Percentiles rank a stretch among this genome's conserved stretches.
Evolutionary conservation across 2,329 filamentous ascomycete genomes (phyloP).

Genomic region (Diaporthe destruens): DNA sequence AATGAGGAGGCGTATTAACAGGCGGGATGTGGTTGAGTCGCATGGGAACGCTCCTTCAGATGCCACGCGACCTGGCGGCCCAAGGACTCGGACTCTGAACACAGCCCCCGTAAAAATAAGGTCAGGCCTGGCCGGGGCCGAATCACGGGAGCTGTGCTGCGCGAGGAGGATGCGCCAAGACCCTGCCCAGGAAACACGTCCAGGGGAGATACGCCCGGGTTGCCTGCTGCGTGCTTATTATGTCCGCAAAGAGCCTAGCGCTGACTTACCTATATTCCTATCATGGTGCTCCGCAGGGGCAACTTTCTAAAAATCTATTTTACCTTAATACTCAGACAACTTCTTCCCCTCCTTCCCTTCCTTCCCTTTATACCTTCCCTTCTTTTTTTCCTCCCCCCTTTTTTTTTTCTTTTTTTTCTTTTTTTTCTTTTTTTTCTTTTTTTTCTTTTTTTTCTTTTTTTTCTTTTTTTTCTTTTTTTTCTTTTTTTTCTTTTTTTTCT

Average conservation of each 20-base stretch:
- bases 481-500: no score
- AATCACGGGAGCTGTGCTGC: conserved; percentile 13
- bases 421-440: no score
- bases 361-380: no score
- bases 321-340: no score
- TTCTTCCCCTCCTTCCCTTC: no score
- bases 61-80: neutral
- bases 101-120: neutral
- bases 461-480: neutral
- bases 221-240: neutral
- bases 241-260: conserved; percentile 1
- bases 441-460: neutral
- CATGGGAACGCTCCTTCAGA: conserved; percentile 3
- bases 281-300: no score
- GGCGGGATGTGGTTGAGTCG: neutral
- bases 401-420: no score
- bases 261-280: no score
- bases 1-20: neutral
- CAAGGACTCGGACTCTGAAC: neutral
- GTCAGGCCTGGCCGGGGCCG: neutral
- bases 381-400: no score
- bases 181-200: neutral
- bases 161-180: conserved; percentile 28
- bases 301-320: no score
- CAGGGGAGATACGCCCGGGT: neutral